phyloP scores from a whole-genome alignment of 1,284 basidiomycete genomes.

The Moesziomyces sp. region DNA sequence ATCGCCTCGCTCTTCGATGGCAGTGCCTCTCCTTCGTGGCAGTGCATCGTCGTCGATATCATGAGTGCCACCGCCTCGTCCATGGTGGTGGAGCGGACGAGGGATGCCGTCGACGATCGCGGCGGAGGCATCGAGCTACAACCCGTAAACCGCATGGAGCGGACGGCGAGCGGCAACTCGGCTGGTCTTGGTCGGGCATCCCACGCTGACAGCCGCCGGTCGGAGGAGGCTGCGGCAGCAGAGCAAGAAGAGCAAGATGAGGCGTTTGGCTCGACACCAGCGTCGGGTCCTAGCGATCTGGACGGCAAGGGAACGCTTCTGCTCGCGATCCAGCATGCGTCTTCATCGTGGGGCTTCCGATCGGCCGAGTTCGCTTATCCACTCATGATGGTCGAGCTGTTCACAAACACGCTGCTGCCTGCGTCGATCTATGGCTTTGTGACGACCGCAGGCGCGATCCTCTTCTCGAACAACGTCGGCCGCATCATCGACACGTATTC shows the following conservation, averaged over 20 bases:
- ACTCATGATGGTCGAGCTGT: conserved; percentile 71
- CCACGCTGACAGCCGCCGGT: conserved; percentile 2
- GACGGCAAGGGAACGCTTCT: conserved; percentile 39
- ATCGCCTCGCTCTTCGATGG: neutral
- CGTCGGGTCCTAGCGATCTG: conserved; percentile 27
- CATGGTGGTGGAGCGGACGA: neutral
- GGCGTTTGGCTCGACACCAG: conserved; percentile 17
- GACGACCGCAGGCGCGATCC: conserved; percentile 69
- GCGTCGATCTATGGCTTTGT: conserved; percentile 72
- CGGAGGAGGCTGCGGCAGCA: neutral
- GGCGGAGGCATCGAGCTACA: conserved; percentile 10
- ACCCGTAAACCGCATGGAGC: conserved; percentile 3
- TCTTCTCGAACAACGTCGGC: conserved; percentile 71
- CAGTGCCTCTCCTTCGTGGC: neutral
- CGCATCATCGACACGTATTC: conserved; percentile 70
- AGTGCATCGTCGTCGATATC: neutral
- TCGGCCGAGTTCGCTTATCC: conserved; percentile 71
- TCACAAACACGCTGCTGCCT: conserved; percentile 72
- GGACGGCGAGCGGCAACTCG: conserved; percentile 13
- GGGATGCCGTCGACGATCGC: neutral
- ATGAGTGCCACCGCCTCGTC: conserved; percentile 14
- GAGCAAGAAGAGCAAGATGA: conserved; percentile 2
- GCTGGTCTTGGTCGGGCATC: neutral
- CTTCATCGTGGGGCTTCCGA: conserved; percentile 70
- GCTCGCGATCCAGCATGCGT: conserved; percentile 52